Conservation (phyloP, 768 basidiomycete species). For the Suillus discolor region DNA sequence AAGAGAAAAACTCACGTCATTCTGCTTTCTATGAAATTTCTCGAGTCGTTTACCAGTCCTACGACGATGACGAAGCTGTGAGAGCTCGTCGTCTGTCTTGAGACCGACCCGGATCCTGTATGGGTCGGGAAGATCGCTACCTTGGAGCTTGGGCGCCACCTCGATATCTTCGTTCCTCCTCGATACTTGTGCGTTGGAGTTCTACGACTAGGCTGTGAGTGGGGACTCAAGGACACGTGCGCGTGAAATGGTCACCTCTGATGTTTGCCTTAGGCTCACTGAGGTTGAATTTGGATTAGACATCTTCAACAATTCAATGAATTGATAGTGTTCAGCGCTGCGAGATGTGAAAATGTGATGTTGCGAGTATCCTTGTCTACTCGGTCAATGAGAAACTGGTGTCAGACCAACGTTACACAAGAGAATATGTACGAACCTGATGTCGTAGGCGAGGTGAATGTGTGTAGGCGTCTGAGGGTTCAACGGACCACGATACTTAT, state of each 20-base stretch:
- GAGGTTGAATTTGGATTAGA: slow-evolving; percentile 4
- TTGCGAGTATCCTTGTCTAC: background rate
- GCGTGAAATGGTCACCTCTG: slow-evolving; percentile 14
- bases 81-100: slow-evolving; percentile 63
- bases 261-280: slow-evolving; percentile 4
- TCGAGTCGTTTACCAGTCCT: slow-evolving; percentile 66
- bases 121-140: slow-evolving; percentile 54
- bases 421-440: background rate
- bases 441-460: background rate
- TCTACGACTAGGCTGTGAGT: slow-evolving; percentile 4
- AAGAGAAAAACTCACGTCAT: slow-evolving; percentile 51
- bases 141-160: background rate
- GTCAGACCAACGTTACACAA: background rate
- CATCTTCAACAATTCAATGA: background rate
- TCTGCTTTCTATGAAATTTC: slow-evolving; percentile 70
- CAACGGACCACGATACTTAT: background rate
- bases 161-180: background rate
- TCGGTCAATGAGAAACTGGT: background rate
- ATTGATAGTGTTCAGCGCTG: background rate
- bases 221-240: background rate
- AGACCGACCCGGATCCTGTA: slow-evolving; percentile 64
- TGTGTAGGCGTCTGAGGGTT: background rate
- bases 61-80: slow-evolving; percentile 56
- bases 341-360: background rate
- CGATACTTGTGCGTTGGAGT: background rate